Evolutionary conservation across 164 flowering plant genomes (phyloP).

Genomic region (Vitis vinifera): ASM3070453v1 NC_081823.1:15698501-15699000

Average conservation of each 20-base stretch:
- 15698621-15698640: no score
- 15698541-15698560: neutral
- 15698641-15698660: no score
- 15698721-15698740: no score
- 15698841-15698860: conserved; percentile 61
- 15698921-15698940: conserved; percentile 71
- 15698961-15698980: conserved; percentile 62
- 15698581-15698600: neutral
- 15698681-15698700: no score
- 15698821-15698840: conserved; percentile 73
- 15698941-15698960: conserved; percentile 69
- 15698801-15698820: conserved; percentile 91
- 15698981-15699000: conserved; percentile 85
- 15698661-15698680: no score
- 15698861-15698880: conserved; percentile 31
- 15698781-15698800: conserved; percentile 84
- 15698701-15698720: no score
- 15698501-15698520: neutral
- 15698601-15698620: neutral
- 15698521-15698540: neutral
- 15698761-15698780: conserved; percentile 5
- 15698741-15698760: neutral
- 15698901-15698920: conserved; percentile 46
- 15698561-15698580: neutral
- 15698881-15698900: conserved; percentile 45